phyloP scores from a whole-genome alignment of 2,329 filamentous ascomycete genomes.

The Pseudogymnoascus sp. region DNA sequence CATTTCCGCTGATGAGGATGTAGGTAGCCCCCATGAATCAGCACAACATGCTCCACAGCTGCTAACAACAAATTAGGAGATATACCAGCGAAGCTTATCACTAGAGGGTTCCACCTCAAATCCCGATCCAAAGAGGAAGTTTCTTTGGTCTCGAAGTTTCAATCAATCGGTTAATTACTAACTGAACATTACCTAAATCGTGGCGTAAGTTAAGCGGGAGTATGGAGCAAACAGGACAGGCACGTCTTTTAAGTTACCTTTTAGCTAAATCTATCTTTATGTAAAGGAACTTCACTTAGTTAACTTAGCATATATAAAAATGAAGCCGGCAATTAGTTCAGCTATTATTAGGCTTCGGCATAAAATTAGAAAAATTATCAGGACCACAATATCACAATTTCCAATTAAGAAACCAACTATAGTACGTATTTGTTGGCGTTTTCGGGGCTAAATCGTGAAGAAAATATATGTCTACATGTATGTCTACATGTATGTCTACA shows the following conservation, averaged over 20 bases:
- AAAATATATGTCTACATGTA: no score
- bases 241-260: neutral
- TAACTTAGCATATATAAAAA: neutral
- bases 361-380: neutral
- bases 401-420: no score
- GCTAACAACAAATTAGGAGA: constrained; percentile 42
- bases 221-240: neutral
- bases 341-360: neutral
- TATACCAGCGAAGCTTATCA: constrained; percentile 55
- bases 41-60: neutral
- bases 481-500: no score
- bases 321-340: neutral
- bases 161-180: constrained; percentile 2
- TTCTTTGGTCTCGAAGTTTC: constrained; percentile 48
- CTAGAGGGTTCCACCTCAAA: constrained; percentile 46
- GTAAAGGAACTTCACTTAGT: neutral
- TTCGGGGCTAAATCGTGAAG: no score
- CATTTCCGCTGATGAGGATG: constrained; percentile 81
- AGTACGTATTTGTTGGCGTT: no score
- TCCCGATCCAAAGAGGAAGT: constrained; percentile 55
- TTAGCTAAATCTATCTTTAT: neutral
- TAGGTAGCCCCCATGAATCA: constrained; percentile 38
- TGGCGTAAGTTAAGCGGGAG: neutral
- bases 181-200: neutral
- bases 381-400: neutral